Evolutionary conservation across 306 rosid genomes (phyloP).

Genomic region (Dryas drummondii): DNA sequence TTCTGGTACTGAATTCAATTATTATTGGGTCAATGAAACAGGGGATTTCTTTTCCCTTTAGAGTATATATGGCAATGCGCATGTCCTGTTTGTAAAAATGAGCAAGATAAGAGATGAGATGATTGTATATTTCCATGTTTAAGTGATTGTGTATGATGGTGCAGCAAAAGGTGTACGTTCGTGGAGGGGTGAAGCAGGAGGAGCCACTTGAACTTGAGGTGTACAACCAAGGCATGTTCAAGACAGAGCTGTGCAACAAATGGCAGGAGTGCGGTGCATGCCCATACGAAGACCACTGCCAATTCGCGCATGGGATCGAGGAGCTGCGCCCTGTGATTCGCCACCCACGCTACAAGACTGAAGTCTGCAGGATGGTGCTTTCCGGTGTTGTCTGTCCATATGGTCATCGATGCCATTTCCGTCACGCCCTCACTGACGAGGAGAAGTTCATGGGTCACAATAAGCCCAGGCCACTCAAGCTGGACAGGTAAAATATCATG

Average conservation of each 20-base stretch:
- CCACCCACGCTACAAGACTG: conserved; percentile 57
- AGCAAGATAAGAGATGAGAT: background rate
- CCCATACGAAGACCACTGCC: conserved; percentile 49
- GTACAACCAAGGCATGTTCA: conserved; percentile 46
- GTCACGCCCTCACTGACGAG: conserved; percentile 42
- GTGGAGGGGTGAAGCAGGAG: conserved; percentile 30
- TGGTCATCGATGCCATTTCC: conserved; percentile 57
- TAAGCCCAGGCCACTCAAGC: conserved; percentile 23
- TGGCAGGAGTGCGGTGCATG: conserved; percentile 55
- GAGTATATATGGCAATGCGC: background rate
- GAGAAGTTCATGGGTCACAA: conserved; percentile 29
- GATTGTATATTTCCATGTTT: too few relatives aligned
- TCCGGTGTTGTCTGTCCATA: conserved; percentile 44
- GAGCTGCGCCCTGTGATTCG: conserved; percentile 57
- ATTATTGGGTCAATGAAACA: too few relatives aligned
- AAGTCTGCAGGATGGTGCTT: conserved; percentile 51
- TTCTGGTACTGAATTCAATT: too few relatives aligned
- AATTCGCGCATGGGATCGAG: conserved; percentile 44
- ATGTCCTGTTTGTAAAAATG: background rate
- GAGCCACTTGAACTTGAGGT: conserved; percentile 42
- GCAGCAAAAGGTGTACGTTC: conserved; percentile 50
- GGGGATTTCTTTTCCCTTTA: too few relatives aligned
- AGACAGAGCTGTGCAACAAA: conserved; percentile 55
- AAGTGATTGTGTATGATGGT: background rate
- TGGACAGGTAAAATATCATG: conserved; percentile 29